Base-by-base conservation (phyloP, 1,284 basidiomycete species). In the Boletus mariae region DNA sequence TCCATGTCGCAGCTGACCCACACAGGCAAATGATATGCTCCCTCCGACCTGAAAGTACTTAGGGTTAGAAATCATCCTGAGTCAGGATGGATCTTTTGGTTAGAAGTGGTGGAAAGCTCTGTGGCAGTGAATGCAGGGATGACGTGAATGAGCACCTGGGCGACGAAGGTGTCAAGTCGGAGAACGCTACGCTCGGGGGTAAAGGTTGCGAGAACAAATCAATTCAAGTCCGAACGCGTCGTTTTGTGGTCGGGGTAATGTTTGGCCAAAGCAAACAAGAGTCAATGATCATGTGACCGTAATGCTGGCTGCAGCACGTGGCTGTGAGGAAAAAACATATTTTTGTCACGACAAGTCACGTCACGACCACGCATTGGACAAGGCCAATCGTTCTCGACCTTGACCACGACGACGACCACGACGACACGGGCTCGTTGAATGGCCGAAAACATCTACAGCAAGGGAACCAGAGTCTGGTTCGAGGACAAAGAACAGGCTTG, bases 401-500 rank as follows among this genome's bases (percentile, higher is more conserved):
- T 55, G 57, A 62, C 58, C 35, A 46, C 59, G 47, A 59, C 48
- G 20, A 53, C 63, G 54, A 61, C 56, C 28, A 48, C 61, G 32
- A 54, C 52, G 49, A 60, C 43, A 43, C 53, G 49, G 69, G 68
- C 60, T 63, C 49, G 62, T 62, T 55, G 50, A 66, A 90, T 90
- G 87, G 85, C 87, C 71, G 88, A 90, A 76, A 89, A 90, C 75
- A 87, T 90, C 67, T 90, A 90, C 75, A 86, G 80, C 78, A 90
- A 85, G 73, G 87, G 87, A 59, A 90, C 87, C 59, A 79, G 88
- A 63, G 87, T 90, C 64, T 90, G 88, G 93, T 92, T 94, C 69
- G 80, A 92, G 61, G 92, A 96, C 78, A 94, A 91, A 74, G 92
- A 94, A 61, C 83, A 87, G 57, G 92, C 92, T 59, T 96, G 93